Base-by-base conservation (phyloP, 495 filamentous ascomycete genomes). In the Penicillium bovifimosum region DNA sequence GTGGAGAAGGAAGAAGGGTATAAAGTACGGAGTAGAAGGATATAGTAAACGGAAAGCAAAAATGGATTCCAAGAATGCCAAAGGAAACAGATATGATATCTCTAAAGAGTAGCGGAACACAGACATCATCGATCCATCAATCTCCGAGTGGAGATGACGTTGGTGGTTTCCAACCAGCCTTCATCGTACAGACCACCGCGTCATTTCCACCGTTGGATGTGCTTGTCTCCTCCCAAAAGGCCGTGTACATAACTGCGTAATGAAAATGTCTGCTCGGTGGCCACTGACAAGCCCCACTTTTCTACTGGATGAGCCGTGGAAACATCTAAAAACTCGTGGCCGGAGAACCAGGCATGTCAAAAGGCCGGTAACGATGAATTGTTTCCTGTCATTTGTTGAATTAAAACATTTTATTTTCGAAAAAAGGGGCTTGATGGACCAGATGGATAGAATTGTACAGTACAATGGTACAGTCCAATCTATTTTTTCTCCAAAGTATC, bases 121-220 rank as follows among this genome's bases (percentile, higher is more conserved):
- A 14, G 17, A 28, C 13, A 55, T 44, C 7, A 41, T 34, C 16
- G 24, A 27, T 55, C 35, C 7, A 41, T 34, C 16, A 14, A 27
- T 55, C 35, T 34, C 28, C 41, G 38, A 44, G 16, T 28, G 20
- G 6, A 14, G 31, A 9, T 68, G 65, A 68, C 65, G 65, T 68
- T 64, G 55, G 55, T 48, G 58, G 65, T 53, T 42, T 31, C 43
- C 18, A 17, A 29, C 16, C 31, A 17, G 24, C 43, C 10, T 31
- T 18, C 38, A 24, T 24, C 4, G 20, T 17, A 41, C 38, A 3
- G 14, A 3, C 13, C 26, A 29, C 26, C 13, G 7, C 45, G 45
- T 47, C 45, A 47, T 36, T 24, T 36, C 34, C 13, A 5, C 6
- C 14, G 9, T 34, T 7, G 32, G 14, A 36, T n/a, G 8, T 36